Evolutionary conservation across 306 rosid species (phyloP), one percentile per base, ranked within the genome.

Genomic region (Senna siamea): DNA sequence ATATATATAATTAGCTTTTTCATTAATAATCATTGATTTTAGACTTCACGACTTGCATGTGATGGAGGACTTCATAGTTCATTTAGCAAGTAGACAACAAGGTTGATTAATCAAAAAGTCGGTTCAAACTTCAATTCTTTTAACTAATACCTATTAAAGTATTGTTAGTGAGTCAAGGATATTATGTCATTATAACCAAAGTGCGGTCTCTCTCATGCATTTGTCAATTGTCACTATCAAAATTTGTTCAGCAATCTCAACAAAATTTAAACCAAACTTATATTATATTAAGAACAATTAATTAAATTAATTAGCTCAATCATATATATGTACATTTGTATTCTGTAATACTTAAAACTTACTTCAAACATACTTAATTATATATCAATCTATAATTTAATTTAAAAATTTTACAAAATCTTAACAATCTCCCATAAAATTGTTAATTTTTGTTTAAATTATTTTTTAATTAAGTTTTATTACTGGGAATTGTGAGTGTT

Each of bases 111-210:
- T 53, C 38, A 13, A 23, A 28, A 23, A 28, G 55, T 75, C 64
- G 67, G 86, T 78, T 76, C 59, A 63, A 22, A 70, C 57, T 70
- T 79, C 81, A 75, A 78, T 79, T 83, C 81, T 66, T 15, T 53
- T 59, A 83, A 76, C 79, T 66, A 76, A 83, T 61, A 20, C 77
- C 43, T 30, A 71, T 51, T 79, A 66, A 70, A 79, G 23, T 79
- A 83, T 52, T 63, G 66, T 19, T 56, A 74, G 18, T 4, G 15
- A 69, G 79, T 76, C 84, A 83, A 76, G 76, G 60, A 26, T 26
- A 41, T 63, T 47, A 40, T 56, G 53, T 23, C 32, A 43, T 34
- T 66, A 47, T 71, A 40, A 68, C 44, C 57, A 72, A 79, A 51
- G 74, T 66, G 64, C 41, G 54, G 43, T 52, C 46, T 44, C 46